Evolutionary conservation across 1,139 yeast genomes (phyloP).

Genomic region (Saccharomycopsis hybrid): DNA sequence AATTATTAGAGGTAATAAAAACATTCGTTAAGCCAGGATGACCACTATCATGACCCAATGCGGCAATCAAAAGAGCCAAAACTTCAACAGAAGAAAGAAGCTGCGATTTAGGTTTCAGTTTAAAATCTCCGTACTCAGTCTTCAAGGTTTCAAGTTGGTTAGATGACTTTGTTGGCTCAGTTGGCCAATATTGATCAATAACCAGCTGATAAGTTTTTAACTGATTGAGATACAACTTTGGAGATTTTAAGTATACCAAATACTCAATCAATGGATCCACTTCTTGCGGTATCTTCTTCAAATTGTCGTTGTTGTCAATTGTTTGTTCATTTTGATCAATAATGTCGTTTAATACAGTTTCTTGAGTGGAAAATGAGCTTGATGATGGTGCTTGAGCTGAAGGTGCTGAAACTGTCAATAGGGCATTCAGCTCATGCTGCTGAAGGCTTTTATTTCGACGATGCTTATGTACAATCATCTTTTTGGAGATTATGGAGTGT

Average conservation of each 20-base stretch:
- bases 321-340: constrained; percentile 15
- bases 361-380: not conserved
- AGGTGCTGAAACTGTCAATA: too few relatives aligned
- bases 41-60: constrained; percentile 92
- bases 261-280: constrained; percentile 20
- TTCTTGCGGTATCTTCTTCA: constrained; percentile 16
- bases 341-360: not conserved
- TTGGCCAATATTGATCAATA: constrained; percentile 6
- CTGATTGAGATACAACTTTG: constrained; percentile 14
- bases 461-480: constrained; percentile 12
- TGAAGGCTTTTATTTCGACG: not conserved
- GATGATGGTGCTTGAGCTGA: too few relatives aligned
- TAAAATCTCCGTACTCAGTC: constrained; percentile 8
- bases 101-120: not conserved
- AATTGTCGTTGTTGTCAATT: constrained; percentile 16
- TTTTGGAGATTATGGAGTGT: constrained; percentile 15
- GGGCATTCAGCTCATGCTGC: too few relatives aligned
- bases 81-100: constrained; percentile 41
- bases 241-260: constrained; percentile 10
- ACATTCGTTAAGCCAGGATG: constrained; percentile 93
- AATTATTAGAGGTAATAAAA: constrained; percentile 52
- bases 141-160: not conserved
- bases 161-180: not conserved
- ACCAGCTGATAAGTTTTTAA: constrained; percentile 12
- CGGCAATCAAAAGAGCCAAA: constrained; percentile 64